A percentile compares a stretch with the other conserved stretches of the same genome.
phyloP scores from a whole-genome alignment of 768 basidiomycete species.

The Daedaleopsis nitida region DNA sequence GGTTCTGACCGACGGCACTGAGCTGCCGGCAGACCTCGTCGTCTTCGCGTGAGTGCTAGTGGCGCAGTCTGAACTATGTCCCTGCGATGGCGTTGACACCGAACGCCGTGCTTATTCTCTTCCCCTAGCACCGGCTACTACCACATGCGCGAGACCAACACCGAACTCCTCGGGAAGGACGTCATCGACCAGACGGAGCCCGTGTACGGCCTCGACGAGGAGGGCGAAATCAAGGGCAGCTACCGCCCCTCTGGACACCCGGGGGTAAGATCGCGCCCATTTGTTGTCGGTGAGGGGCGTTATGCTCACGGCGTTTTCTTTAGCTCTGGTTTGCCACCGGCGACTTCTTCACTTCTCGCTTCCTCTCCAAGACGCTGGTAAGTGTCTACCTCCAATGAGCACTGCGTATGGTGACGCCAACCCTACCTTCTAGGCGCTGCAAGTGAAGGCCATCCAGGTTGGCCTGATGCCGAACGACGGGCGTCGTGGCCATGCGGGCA shows the following conservation, averaged over 20 bases:
- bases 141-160: slow-evolving; percentile 33
- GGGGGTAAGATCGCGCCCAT: slow-evolving; percentile 31
- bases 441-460: slow-evolving; percentile 39
- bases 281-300: not conserved
- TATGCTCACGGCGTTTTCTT: too few relatives aligned
- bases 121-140: slow-evolving; percentile 35
- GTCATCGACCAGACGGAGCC: slow-evolving; percentile 32
- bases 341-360: slow-evolving; percentile 36
- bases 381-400: not conserved
- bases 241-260: slow-evolving; percentile 47
- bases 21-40: slow-evolving; percentile 32
- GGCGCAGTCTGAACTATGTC: too few relatives aligned
- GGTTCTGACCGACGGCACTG: slow-evolving; percentile 30
- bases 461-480: not conserved
- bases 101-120: not conserved
- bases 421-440: slow-evolving; percentile 29
- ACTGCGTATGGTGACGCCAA: not conserved
- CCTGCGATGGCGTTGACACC: not conserved
- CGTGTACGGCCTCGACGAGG: slow-evolving; percentile 44
- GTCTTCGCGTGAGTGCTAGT: slow-evolving; percentile 31
- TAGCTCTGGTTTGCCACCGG: slow-evolving; percentile 44
- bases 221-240: slow-evolving; percentile 40
- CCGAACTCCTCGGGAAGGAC: slow-evolving; percentile 38
- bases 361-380: slow-evolving; percentile 42
- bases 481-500: too few relatives aligned